Evolutionary conservation across 345 rosid species (phyloP).

Genomic region (Hirschfeldia incana): DNA sequence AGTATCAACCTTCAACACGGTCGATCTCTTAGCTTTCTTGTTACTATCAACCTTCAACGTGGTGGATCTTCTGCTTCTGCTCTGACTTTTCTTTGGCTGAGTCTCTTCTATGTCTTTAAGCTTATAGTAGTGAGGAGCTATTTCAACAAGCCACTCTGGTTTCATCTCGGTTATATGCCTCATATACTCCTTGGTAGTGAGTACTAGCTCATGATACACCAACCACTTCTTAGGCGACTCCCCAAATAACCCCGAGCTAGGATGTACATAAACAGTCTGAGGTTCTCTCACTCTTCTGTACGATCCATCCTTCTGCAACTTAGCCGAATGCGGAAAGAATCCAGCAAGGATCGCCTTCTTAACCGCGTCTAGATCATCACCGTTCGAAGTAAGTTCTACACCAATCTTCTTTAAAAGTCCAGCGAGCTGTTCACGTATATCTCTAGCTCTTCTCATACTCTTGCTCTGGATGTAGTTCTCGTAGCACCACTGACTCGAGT

Average conservation of each 20-base stretch:
- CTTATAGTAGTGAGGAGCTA: constrained; percentile 92
- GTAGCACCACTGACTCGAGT: constrained; percentile 88
- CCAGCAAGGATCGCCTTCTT: constrained; percentile 92
- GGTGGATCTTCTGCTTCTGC: not conserved
- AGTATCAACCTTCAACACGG: not conserved
- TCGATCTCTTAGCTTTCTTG: not conserved
- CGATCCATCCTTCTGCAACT: constrained; percentile 80
- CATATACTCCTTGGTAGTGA: constrained; percentile 93
- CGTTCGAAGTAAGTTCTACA: constrained; percentile 59
- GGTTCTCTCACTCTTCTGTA: constrained; percentile 81
- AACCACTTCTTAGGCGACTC: constrained; percentile 71
- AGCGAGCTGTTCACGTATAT: constrained; percentile 77
- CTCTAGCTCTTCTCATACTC: constrained; percentile 95
- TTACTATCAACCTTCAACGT: not conserved
- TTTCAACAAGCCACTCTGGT: constrained; percentile 93
- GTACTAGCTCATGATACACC: constrained; percentile 80
- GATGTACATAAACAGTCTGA: constrained; percentile 89
- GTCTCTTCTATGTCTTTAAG: constrained; percentile 84
- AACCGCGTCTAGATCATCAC: constrained; percentile 66
- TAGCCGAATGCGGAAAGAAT: constrained; percentile 82
- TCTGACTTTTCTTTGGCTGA: constrained; percentile 13
- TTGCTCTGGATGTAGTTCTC: constrained; percentile 95
- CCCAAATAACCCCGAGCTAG: constrained; percentile 71
- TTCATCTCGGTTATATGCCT: constrained; percentile 86
- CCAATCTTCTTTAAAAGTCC: constrained; percentile 92